Evolutionary conservation across 805 yeast species (phyloP), one percentile per base, ranked within the genome.

Genomic region (Metschnikowia bowlesiae): DNA sequence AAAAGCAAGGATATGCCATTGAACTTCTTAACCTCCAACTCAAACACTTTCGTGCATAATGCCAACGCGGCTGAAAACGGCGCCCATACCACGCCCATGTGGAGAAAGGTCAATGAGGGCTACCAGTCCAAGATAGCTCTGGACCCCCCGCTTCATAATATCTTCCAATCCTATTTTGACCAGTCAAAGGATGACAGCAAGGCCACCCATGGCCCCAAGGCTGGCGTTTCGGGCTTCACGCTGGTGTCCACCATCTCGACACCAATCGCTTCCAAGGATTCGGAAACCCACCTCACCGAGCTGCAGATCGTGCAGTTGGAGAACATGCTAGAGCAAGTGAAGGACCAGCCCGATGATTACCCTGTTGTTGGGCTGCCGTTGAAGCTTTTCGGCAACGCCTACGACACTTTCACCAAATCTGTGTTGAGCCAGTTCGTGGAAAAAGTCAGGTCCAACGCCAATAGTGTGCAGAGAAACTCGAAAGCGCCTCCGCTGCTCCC

Each of bases 341-440:
- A 56, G 34, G 62, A 59, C 32, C 38, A 55, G 54, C 56, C 61
- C 11, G 59, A 61, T 32, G 55, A 55, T 39, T 55, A 48, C 50
- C 55, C 46, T 40, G 49, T 53, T 36, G 39, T 38, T 8, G 74
- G 65, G 13, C 70, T 75, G n/a, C 78, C 78, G 1, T 62, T 73
- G 41, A 73, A 73, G 51, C 58, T 73, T 13, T 73, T 69, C 51
- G 66, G 68, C 7, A 65, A 62, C 44, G 63, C 70, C 33, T 73
- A 73, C 53, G 70, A 73, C 53, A 73, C 78, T 0, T 73, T 63
- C 48, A 73, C 78, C 9, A 69, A 70, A 46, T 71, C 58, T 4
- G 45, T 56, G 8, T 54, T 57, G 42, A 48, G 49, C n/a, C 49
- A 47, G 32, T 52, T 57, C 33, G 59, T 57, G 35, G 59, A 57